Base-by-base conservation (phyloP, 2,329 filamentous ascomycete species). In the Pyrenophora seminiperda region DNA sequence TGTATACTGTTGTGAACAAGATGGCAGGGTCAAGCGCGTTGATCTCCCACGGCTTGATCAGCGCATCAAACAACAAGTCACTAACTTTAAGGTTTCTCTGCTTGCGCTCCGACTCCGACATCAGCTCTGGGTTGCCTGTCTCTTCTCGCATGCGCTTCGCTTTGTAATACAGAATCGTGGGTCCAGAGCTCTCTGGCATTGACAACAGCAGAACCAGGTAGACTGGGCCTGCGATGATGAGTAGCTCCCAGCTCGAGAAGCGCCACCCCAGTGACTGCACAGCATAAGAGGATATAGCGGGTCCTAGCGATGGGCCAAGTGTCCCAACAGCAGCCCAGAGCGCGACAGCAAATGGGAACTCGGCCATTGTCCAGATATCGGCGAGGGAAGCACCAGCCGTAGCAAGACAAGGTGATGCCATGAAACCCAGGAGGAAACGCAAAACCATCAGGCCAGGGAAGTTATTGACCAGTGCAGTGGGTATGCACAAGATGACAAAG, bases 101-200 rank as follows among this genome's bases (percentile, higher is more conserved):
- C 66, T 94, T 89, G 33, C 93, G 81, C 49, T 95, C 91, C 61
- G 87, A 82, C 67, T 93, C 89, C 0, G 90, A 92, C 41, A 90
- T 87, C 65, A 88, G 85, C 52, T 81, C 81, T 2, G 73, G 52
- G 57, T 89, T 82, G 10, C 86, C 84, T 1, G 88, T 87, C 29
- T 83, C 72, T 68, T 86, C 83, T 41, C 90, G 82, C 50, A 93
- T 75, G 67, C 88, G 88, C 66, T 81, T 79, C 1, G 91, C 91
- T n/a, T 90, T 82, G 32, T 77, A 77, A 50, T 63, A 66, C 3
- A 70, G 47, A 5, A 68, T 66, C 81, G 81, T 40, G 0, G 90
- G 89, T 0, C 89, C 86, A 66, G 93, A 95, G 0, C 91, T 96
- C 73, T 96, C 91, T 2, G 90, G 90, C 1, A 96, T 84, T 18